Base-by-base conservation (phyloP, 2,329 filamentous ascomycete species). In the Talaromyces sp. region DNA sequence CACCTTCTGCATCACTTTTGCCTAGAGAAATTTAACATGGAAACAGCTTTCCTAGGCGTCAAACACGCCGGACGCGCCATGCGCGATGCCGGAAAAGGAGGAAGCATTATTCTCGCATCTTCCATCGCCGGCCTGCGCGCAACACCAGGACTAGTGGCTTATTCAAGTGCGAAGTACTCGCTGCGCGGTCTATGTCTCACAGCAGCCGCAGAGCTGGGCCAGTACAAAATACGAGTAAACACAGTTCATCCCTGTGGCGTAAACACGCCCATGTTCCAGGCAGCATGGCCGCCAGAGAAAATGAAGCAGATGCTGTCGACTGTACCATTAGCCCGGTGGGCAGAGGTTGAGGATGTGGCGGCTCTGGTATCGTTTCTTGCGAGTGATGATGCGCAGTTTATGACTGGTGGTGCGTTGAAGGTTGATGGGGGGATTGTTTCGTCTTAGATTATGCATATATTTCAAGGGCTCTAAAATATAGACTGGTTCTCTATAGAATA, bases 221-320 rank as follows among this genome's bases (percentile, higher is more conserved):
- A 71, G 33, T 66, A 70, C 57, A 71, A 71, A 49, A 76, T 77
- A 62, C 72, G 75, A 30, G 75, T 77, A 59, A 77, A 77, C 65
- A 77, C 74, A 2, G 73, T 77, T 17, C 75, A 77, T 63, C 75
- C 74, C 5, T 74, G 73, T 54, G 74, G 73, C 47, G 71, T 77
- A 27, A 70, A 75, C 42, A 71, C 71, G 2, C 71, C 73, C 7
- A 71, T 74, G 59, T 76, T 73, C 59, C 67, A 69, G 39, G 67
- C 72, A 36, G 64, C 73, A 3, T 76, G 73, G 73, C 69, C 60
- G n/a, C 61, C 67, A 22, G 72, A 75, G 58, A 71, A 70, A 60
- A 64, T 76, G 32, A 71, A 69, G 10, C 70, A 72, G 62, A 62
- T 76, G 57, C 65, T 70, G 59, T 66, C 65, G 8, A 70, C 67